Evolutionary conservation across 2,329 filamentous ascomycete genomes (phyloP), one percentile per base, ranked within the genome.

Genomic region (Elsinoe ampelina): DNA sequence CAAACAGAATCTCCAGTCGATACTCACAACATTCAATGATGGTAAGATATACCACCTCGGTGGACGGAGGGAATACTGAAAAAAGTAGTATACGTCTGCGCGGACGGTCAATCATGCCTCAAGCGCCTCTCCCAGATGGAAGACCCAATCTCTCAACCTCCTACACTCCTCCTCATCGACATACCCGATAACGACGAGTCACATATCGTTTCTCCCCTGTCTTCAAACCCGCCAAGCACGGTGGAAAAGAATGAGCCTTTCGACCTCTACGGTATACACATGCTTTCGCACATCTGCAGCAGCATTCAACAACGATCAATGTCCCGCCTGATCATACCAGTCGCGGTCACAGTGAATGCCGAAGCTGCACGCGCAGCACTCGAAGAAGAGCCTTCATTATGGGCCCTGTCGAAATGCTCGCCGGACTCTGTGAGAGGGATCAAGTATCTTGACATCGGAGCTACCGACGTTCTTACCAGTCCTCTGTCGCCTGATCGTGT

Each of bases 401-500:
- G 54, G 54, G 54, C 54, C 3, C 41, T 56, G 10, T 56, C 54
- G 19, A 56, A 56, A 35, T 56, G 54, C 54, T 56, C 54, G 3
- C 54, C 54, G n/a, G 54, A 56, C 32, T 56, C 54, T 2, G 30
- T 56, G 2, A 13, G 54, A 47, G 54, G 54, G 15, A 36, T 56
- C 15, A 56, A 48, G 42, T 95, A 89, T 66, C 73, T 97, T 20
- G 89, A 95, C 66, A 82, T 87, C 3, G 93, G 93, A 35, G 92
- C 92, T 10, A 79, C 87, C 30, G 92, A 97, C 70, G 88, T 95
- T 50, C 78, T 96, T 61, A 82, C 84, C 22, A 89, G 86, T 64
- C 92, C 92, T 1, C 71, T 97, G 38, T 83, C 86, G 60, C 77
- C 79, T 48, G 84, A 88, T 15, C 83, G 85, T 63, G 80, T 92